Base-by-base conservation (phyloP, 768 basidiomycete species). In the Auriscalpium vulgare region DNA sequence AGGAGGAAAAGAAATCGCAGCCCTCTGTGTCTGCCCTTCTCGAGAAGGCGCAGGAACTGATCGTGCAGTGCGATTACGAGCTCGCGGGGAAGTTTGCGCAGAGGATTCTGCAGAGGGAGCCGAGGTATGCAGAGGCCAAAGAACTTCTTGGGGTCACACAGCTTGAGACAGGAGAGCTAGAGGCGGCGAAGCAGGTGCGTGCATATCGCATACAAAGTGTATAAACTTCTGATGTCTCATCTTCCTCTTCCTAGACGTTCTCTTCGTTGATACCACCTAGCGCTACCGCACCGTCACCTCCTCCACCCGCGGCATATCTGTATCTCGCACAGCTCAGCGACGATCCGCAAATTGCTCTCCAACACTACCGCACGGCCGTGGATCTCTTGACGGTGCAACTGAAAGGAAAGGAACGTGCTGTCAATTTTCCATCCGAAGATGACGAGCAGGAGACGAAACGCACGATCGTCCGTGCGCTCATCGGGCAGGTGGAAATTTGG, bases 401-500 rank as follows among this genome's bases (percentile, higher is more conserved):
- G 29, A 90, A 91, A 70, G 88, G 87, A 49, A 91, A 89, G 66
- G 82, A 81, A 44, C 76, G 78, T 34, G 82, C 79, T 4, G 70
- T 62, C 16, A 45, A 62, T 8, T 71, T 66, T 56, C 75, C 69
- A 51, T 65, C 66, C 5, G 68, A 64, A 53, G 66, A 57, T 49
- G 81, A 81, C 59, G 83, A 87, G 56, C 67, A 74, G 3, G 85
- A 89, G 61, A 67, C 84, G 49, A 84, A 75, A 65, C 78, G 70
- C 36, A 89, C 83, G 65, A 83, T 87, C 55, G 84, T 93, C 10
- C 77, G 87, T 43, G 91, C 90, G 8, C 77, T 94, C 19, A 78
- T 93, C 35, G 88, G 87, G 8, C 93, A 94, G 79, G 87, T 95
- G 23, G 94, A 95, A 67, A 88, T 95, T 14, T 97, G 93, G 93